Conservation (phyloP, 371 early-diverging fungal genomes). For the Rhizomucor pusillus region DNA sequence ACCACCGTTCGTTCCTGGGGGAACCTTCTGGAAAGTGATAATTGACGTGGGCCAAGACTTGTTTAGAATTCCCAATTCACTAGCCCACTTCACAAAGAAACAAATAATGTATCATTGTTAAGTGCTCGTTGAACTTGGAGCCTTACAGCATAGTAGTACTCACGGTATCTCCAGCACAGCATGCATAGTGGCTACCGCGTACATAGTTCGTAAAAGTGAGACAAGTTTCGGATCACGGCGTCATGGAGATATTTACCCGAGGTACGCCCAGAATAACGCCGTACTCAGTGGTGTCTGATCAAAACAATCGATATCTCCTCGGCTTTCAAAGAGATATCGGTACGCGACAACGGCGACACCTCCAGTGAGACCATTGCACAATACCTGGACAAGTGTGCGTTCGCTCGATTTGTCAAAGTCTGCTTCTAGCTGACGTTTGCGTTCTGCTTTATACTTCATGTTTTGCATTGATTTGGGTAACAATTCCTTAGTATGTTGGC, state of each 20-base stretch:
- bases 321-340: slow-evolving; percentile 44
- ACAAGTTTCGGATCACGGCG: too few species aligned
- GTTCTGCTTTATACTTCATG: slow-evolving; percentile 58
- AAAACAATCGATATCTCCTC: not conserved
- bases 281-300: slow-evolving; percentile 31
- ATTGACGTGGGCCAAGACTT: slow-evolving; percentile 73
- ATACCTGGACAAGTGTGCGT: slow-evolving; percentile 74
- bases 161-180: slow-evolving; percentile 86
- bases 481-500: not conserved
- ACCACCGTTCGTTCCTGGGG: slow-evolving; percentile 91
- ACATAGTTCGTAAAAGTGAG: not conserved
- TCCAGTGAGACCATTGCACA: slow-evolving; percentile 78
- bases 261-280: slow-evolving; percentile 50
- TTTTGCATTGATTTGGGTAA: too few species aligned
- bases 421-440: slow-evolving; percentile 70
- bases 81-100: slow-evolving; percentile 66
- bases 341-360: slow-evolving; percentile 59
- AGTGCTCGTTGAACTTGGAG: too few species aligned
- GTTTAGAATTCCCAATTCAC: slow-evolving; percentile 82
- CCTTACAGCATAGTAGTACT: too few species aligned
- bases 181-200: slow-evolving; percentile 74
- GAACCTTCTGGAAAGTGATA: slow-evolving; percentile 68
- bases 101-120: not conserved
- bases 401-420: slow-evolving; percentile 42
- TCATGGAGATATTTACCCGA: slow-evolving; percentile 41